phyloP scores from a whole-genome alignment of 2,329 filamentous ascomycete genomes.

The Ceratocystiopsis sp. region DNA sequence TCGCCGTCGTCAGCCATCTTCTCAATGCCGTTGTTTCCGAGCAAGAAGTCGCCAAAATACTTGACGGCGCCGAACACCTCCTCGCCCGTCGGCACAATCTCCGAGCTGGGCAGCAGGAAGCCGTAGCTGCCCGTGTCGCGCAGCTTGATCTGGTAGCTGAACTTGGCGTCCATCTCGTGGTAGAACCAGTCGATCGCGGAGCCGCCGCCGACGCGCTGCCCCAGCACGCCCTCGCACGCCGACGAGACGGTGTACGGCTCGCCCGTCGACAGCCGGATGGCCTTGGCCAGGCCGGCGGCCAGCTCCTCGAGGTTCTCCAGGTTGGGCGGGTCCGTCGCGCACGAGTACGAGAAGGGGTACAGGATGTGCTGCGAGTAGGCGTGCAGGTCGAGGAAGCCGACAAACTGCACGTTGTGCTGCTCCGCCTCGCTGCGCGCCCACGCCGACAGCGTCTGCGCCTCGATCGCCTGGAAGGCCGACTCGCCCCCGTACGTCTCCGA shows the following conservation, averaged over 20 bases:
- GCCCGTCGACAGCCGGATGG: constrained; percentile 64
- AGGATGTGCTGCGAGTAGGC: constrained; percentile 91
- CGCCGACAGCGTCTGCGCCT: constrained; percentile 55
- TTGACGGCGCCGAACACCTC: constrained; percentile 72
- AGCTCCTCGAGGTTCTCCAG: constrained; percentile 86
- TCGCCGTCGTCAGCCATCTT: constrained; percentile 9
- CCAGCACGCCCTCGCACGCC: constrained; percentile 68
- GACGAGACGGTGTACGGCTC: constrained; percentile 63
- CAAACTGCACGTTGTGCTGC: constrained; percentile 54
- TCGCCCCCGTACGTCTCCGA: constrained; percentile 81
- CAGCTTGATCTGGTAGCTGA: constrained; percentile 87
- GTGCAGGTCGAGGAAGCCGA: constrained; percentile 81
- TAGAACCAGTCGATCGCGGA: constrained; percentile 93
- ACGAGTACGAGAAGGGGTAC: constrained; percentile 83
- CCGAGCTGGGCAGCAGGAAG: constrained; percentile 70
- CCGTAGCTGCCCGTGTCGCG: constrained; percentile 89
- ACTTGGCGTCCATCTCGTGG: constrained; percentile 64
- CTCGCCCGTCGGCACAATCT: constrained; percentile 78
- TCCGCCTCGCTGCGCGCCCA: constrained; percentile 72
- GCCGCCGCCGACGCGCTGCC: constrained; percentile 55
- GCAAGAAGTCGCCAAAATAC: constrained; percentile 66
- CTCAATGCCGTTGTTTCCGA: constrained; percentile 53
- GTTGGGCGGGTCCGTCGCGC: constrained; percentile 59
- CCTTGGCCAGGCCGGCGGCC: constrained; percentile 72
- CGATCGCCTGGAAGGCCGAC: constrained; percentile 64